These are phyloP conservation scores for Exophiala oligosperma DNA, from an alignment of 2,329 filamentous ascomycete species.

Conservation along the genomic window DNA sequence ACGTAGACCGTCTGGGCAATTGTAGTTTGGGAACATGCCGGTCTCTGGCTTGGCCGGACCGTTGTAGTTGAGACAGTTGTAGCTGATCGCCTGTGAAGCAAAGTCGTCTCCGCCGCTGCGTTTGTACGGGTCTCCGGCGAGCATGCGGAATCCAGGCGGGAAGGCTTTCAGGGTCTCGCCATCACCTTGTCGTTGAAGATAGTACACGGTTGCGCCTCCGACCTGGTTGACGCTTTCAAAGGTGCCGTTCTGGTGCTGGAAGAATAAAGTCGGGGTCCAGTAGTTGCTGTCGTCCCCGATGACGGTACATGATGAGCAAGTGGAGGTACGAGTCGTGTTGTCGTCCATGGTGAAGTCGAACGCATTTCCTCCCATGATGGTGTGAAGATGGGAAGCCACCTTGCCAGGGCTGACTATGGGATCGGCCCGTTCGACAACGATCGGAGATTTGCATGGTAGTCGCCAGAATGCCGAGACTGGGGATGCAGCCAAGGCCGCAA, in stretches of 20 bases:
- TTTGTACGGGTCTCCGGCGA: conserved; percentile 63
- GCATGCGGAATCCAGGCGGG: conserved; percentile 69
- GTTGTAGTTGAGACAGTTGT: conserved; percentile 54
- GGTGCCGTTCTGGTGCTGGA: conserved; percentile 61
- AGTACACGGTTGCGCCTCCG: conserved; percentile 63
- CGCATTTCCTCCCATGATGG: conserved; percentile 68
- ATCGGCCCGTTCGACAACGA: conserved; percentile 48
- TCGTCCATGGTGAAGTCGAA: conserved; percentile 59
- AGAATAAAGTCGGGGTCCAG: conserved; percentile 74
- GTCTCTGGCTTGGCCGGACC: conserved; percentile 46
- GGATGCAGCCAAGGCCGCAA: conserved; percentile 26
- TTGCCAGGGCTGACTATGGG: conserved; percentile 66
- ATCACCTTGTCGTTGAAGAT: conserved; percentile 48
- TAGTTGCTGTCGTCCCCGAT: conserved; percentile 72
- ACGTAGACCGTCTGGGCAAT: conserved; percentile 60
- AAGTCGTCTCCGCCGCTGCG: conserved; percentile 59
- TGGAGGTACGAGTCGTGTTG: conserved; percentile 49
- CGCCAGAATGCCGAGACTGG: conserved; percentile 31
- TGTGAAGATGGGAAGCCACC: conserved; percentile 65
- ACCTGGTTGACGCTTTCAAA: conserved; percentile 64
- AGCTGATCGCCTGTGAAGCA: conserved; percentile 55
- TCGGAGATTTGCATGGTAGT: conserved; percentile 31
- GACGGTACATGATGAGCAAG: conserved; percentile 70
- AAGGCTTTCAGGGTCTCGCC: conserved; percentile 69
- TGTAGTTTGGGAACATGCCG: conserved; percentile 66